Conservation (phyloP, 768 basidiomycete species). For the Auriculariales sp. region DNA sequence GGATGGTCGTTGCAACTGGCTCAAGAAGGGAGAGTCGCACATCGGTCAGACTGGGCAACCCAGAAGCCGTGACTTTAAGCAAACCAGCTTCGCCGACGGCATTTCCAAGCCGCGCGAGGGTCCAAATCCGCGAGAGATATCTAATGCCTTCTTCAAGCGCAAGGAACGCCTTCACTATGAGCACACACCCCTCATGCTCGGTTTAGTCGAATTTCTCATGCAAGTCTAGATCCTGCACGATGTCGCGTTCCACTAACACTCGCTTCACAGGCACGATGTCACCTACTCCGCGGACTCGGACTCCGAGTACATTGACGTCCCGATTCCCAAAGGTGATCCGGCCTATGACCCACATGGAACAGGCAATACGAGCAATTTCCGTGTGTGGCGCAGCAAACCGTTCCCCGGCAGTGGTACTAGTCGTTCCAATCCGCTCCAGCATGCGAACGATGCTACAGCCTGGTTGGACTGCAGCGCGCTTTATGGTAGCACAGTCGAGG, state of each 20-base stretch:
- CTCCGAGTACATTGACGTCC: neutral
- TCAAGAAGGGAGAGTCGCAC: neutral
- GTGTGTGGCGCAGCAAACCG: neutral
- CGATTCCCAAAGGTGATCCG: neutral
- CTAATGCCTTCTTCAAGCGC: constrained; percentile 1
- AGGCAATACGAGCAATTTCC: neutral
- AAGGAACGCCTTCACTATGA: neutral
- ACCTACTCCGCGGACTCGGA: neutral
- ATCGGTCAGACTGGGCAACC: neutral
- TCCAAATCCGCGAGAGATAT: neutral
- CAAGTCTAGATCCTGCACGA: too few species aligned
- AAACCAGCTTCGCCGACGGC: neutral
- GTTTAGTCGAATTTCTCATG: neutral
- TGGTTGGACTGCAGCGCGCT: neutral
- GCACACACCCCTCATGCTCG: constrained; percentile 1
- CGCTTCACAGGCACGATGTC: too few species aligned
- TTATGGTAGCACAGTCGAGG: neutral
- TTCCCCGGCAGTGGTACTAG: neutral
- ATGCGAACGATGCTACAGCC: neutral
- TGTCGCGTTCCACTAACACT: too few species aligned
- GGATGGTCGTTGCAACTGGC: neutral
- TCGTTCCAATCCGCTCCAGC: neutral
- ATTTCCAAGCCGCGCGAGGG: neutral
- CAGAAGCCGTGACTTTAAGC: neutral
- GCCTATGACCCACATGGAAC: neutral